Conservation (phyloP, 2,329 filamentous ascomycete species). For the Graphilbum fragrans region DNA sequence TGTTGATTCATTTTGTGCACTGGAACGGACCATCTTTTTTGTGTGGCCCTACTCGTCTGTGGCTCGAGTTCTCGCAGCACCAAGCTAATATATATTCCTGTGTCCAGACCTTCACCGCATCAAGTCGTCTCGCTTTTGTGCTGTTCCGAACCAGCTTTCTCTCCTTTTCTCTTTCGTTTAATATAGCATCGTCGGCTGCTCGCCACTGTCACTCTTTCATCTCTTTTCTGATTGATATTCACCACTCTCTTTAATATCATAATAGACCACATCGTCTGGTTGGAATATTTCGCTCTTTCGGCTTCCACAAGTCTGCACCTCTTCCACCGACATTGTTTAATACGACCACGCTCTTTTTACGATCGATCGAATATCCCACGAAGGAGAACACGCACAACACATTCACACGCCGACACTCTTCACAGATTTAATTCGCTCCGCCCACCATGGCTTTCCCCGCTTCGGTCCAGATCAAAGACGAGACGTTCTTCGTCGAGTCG, state of each 20-base stretch:
- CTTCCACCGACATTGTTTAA: conserved; percentile 9
- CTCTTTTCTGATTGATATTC: conserved; percentile 25
- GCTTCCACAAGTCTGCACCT: conserved; percentile 9
- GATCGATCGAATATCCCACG: not conserved
- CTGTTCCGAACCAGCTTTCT: conserved; percentile 9
- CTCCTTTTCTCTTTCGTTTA: conserved; percentile 15
- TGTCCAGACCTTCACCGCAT: conserved; percentile 21
- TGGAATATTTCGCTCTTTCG: conserved; percentile 26
- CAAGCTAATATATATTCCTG: conserved; percentile 12
- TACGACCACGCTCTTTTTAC: conserved; percentile 14
- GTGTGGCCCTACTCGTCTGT: no score
- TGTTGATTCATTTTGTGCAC: no score
- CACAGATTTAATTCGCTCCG: conserved; percentile 15
- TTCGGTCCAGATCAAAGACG: conserved; percentile 20
- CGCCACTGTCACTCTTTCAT: conserved; percentile 45
- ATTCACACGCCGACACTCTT: not conserved
- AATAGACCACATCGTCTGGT: conserved; percentile 31
- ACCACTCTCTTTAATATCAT: conserved; percentile 48
- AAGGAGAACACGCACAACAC: conserved; percentile 4
- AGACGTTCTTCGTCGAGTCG: conserved; percentile 43
- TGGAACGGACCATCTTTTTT: no score
- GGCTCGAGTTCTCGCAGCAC: no score
- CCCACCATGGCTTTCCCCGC: conserved; percentile 18
- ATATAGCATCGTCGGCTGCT: conserved; percentile 30
- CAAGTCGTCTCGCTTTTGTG: conserved; percentile 18